Evolutionary conservation across 2,329 filamentous ascomycete genomes (phyloP).

Genomic region (Epichloe sibirici): DNA sequence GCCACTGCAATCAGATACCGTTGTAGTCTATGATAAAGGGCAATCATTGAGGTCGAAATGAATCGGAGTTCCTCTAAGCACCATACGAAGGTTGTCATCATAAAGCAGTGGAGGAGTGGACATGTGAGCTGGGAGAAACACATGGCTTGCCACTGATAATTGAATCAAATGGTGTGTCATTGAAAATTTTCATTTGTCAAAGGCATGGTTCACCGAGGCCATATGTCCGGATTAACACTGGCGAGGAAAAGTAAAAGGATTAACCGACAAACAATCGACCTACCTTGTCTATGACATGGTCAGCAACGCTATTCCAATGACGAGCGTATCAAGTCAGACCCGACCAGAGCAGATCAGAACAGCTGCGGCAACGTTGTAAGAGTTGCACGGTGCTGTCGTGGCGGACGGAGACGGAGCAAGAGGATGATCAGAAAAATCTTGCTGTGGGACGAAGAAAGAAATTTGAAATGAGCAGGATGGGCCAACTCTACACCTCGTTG

Average conservation of each 20-base stretch:
- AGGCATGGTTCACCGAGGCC: not conserved
- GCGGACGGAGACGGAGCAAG: not conserved
- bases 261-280: conserved; percentile 4
- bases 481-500: not conserved
- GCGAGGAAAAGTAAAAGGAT: not conserved
- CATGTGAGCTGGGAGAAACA: not conserved
- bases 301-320: conserved; percentile 9
- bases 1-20: conserved; percentile 71
- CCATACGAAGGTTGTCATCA: conserved; percentile 50
- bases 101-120: conserved; percentile 15
- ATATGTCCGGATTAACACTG: not conserved
- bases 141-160: not conserved
- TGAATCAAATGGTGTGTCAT: not conserved
- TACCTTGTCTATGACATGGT: conserved; percentile 21
- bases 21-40: conserved; percentile 77
- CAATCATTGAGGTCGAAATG: conserved; percentile 49
- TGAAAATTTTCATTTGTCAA: not conserved
- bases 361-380: too few relatives aligned
- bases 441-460: not conserved
- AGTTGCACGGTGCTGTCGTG: not conserved
- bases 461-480: not conserved
- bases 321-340: not conserved
- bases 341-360: too few relatives aligned
- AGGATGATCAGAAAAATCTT: not conserved
- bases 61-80: conserved; percentile 45